Evolutionary conservation across 345 rosid species (phyloP), one percentile per base, ranked within the genome.

Genomic region (Lumnitzera littorea): DNA sequence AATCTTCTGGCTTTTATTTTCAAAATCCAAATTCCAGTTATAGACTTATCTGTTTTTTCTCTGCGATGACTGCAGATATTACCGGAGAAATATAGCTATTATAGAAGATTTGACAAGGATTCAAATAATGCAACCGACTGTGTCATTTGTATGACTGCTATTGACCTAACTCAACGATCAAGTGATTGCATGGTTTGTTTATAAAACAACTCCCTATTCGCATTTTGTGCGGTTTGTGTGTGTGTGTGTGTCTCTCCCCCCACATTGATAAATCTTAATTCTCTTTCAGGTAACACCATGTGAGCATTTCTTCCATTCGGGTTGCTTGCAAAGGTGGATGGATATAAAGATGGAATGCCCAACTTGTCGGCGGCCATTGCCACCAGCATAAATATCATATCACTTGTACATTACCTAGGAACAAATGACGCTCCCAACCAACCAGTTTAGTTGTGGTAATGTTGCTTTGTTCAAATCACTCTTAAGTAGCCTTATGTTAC

Each of bases 341-440:
- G 99, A 94, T 71, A 83, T 94, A 74, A 94, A 94, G 80, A 94
- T 94, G 99, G 99, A 94, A 76, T 94, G 99, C 64, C 99, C 99
- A 57, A 94, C 99, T 58, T 94, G 99, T 76, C 90, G 99, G 67
- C 91, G 99, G 49, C 66, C 87, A 3, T 74, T 94, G 53, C 99
- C 99, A 24, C 89, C 99, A 65, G 95, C 91, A 57, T 87, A 78
- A 81, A 50, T 54, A 64, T 36, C 3, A 13, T 52, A 66, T 65
- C 53, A 54, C 67, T 56, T 36, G 76, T 78, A 60, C 56, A 71
- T 74, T 67, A 53, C 24, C 46, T 46, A 46, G 23, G 49, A 12
- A 17, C 50, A 14, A 55, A 60, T 55, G 4, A 25, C 58, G 46
- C 27, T n/a, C 14, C 25, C 29, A 48, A 47, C 50, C 4, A 36